Percentiles rank a stretch among this genome's conserved stretches.
These are phyloP conservation scores for Cryptococcus hybrid DNA, from an alignment of 1,284 basidiomycete species.

Conservation along the genomic window DNA sequence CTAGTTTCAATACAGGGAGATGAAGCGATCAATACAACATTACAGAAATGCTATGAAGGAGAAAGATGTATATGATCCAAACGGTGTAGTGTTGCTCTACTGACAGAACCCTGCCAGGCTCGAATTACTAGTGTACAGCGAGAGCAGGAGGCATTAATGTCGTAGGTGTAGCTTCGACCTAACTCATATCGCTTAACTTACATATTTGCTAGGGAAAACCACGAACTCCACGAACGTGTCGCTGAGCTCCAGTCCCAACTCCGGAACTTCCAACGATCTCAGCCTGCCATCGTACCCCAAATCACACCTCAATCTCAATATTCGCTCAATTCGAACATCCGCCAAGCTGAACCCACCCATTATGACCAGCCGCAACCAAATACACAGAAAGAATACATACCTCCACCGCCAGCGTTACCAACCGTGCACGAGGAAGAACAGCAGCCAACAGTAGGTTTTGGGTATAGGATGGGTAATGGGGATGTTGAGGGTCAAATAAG, in stretches of 20 bases:
- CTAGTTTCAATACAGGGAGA: conserved; percentile 5
- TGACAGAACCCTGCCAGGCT: not conserved
- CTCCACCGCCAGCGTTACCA: not conserved
- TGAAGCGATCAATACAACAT: conserved; percentile 2
- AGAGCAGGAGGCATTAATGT: not conserved
- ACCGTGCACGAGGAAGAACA: not conserved
- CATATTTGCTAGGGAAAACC: not conserved
- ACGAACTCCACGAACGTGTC: not conserved
- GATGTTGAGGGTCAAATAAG: not conserved
- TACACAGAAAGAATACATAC: not conserved
- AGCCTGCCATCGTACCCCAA: not conserved
- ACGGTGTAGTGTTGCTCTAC: not conserved
- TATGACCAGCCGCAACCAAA: not conserved
- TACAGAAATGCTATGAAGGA: not conserved
- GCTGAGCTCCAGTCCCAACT: not conserved
- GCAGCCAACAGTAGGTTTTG: not conserved
- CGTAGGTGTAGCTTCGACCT: not conserved
- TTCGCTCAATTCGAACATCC: too few relatives aligned
- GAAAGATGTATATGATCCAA: not conserved
- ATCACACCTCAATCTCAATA: not conserved
- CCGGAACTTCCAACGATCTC: not conserved
- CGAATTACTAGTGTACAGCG: not conserved
- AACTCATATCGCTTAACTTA: not conserved
- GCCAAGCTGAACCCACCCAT: not conserved
- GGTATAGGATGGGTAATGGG: not conserved